Conservation (phyloP, 257 asterid species). For the Solanum lycopersicoides region DNA sequence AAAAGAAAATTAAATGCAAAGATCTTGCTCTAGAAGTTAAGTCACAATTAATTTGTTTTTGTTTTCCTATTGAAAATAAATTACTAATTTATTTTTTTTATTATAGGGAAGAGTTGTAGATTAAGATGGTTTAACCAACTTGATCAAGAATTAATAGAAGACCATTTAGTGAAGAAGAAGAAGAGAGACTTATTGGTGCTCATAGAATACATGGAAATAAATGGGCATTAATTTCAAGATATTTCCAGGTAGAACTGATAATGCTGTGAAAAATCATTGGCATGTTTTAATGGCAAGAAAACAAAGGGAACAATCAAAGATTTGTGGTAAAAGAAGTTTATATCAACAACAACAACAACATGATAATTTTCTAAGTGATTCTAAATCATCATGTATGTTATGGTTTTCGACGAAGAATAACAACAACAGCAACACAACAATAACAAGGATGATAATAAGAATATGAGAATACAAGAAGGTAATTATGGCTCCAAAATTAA, state of each 20-base stretch:
- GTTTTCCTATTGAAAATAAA: not conserved
- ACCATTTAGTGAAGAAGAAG: constrained; percentile 87
- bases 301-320: constrained; percentile 70
- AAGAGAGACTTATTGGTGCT: constrained; percentile 69
- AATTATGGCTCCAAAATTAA: constrained; percentile 38
- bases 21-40: not conserved
- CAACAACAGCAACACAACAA: too few relatives aligned
- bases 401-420: constrained; percentile 16
- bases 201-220: constrained; percentile 81
- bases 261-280: constrained; percentile 96
- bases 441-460: not conserved
- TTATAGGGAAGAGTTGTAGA: constrained; percentile 85
- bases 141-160: constrained; percentile 82
- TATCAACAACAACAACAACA: constrained; percentile 1
- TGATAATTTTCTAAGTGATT: not conserved
- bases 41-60: not conserved
- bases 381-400: constrained; percentile 29
- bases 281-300: constrained; percentile 91
- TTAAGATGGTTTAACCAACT: constrained; percentile 94
- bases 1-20: not conserved
- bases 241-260: constrained; percentile 93
- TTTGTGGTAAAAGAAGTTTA: constrained; percentile 32
- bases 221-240: constrained; percentile 86
- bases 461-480: constrained; percentile 16
- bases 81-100: not conserved